Evolutionary conservation across 768 basidiomycete genomes (phyloP).

Genomic region (Naganishia kalamii): DNA sequence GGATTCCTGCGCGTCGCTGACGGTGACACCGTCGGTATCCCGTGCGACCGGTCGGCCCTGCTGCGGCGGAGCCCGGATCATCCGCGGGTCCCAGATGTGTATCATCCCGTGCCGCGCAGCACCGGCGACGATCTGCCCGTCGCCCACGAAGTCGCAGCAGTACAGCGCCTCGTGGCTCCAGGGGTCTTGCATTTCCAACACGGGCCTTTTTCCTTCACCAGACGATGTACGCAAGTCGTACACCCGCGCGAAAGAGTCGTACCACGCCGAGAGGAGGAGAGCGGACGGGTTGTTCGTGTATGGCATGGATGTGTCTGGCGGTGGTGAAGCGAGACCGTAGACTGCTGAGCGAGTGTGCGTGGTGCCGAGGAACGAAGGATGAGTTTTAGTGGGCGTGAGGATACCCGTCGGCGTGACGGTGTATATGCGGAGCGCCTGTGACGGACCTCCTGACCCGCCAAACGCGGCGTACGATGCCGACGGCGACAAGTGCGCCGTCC

Average conservation of each 20-base stretch:
- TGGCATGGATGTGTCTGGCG: slow-evolving; percentile 3
- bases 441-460: slow-evolving; percentile 4
- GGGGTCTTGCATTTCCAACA: slow-evolving; percentile 19
- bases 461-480: slow-evolving; percentile 10
- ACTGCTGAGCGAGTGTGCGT: slow-evolving; percentile 16
- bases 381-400: background rate
- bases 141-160: slow-evolving; percentile 17
- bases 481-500: slow-evolving; percentile 4
- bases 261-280: slow-evolving; percentile 25
- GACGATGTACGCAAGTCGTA: slow-evolving; percentile 21
- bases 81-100: slow-evolving; percentile 21
- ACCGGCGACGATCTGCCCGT: slow-evolving; percentile 12
- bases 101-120: slow-evolving; percentile 20
- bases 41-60: background rate
- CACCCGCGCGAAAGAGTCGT: slow-evolving; percentile 19
- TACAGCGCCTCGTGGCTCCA: slow-evolving; percentile 23
- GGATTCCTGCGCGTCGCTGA: background rate
- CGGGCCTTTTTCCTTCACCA: background rate
- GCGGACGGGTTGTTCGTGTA: slow-evolving; percentile 12
- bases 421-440: slow-evolving; percentile 10
- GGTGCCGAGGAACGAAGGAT: background rate
- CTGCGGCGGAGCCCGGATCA: background rate
- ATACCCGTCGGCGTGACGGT: background rate
- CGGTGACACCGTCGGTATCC: background rate
- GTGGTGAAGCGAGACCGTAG: slow-evolving; percentile 12